Evolutionary conservation across 331 rosid species (phyloP), one percentile per base, ranked within the genome.

Genomic region (Quercus tomentella): DNA sequence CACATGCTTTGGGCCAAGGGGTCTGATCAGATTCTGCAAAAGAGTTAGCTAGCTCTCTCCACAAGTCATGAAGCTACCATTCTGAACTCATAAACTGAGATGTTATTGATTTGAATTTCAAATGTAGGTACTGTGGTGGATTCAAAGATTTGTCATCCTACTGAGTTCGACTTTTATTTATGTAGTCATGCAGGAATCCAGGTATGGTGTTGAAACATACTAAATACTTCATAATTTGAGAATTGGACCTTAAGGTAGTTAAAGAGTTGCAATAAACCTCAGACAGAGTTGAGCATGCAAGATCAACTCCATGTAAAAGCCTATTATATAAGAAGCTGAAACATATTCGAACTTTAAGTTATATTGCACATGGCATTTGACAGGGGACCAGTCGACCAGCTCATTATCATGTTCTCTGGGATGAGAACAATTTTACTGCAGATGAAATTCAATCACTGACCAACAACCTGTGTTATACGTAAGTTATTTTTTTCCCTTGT

Each of bases 301-400:
- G 17, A 63, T 20, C 4, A 26, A 63, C 70, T 15, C 12, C 31
- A 21, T 12, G 33, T 6, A 63, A 11, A 63, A 63, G 15, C 25
- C 17, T 63, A 63, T 4, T 5, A 12, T 63, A 30, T 21, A 69
- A 20, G 26, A 69, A 69, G 23, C 28, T 22, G 65, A 22, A 22
- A 22, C 15, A 58, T 22, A 7, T 9, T 22, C 8, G 0, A 30
- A 30, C 45, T 65, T 28, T 30, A 16, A 6, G 28, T 61, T 80
- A 76, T 71, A 41, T 77, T 28, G 75, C 60, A 67, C 43, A 67
- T 54, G 43, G 31, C 11, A 67, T 54, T 78, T 63, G 76, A 37
- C 89, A 88, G 91, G 91, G 91, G 10, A 88, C 91, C 55, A 88
- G 91, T 76, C 82, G 86, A 76, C 89, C 91, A 20, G 89, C 89